Percentiles rank a stretch among this genome's conserved stretches.
Conservation (phyloP, 1,284 basidiomycete species). For the Gastroboletus turbinatus region DNA sequence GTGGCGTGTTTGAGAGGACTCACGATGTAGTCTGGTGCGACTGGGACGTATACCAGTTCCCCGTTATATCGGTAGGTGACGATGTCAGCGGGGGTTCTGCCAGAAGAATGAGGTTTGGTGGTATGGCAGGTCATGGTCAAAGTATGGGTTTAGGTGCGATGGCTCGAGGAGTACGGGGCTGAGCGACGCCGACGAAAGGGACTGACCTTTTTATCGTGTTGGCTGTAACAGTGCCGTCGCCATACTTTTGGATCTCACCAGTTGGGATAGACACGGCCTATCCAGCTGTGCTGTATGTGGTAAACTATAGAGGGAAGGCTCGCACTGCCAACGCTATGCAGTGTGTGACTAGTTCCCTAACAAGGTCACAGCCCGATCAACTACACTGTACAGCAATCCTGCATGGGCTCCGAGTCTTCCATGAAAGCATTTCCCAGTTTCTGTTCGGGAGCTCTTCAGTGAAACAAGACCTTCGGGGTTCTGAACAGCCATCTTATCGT, state of each 20-base stretch:
- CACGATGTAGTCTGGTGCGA: slow-evolving; percentile 48
- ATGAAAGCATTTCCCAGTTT: background rate
- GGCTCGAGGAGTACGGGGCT: background rate
- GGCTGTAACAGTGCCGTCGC: background rate
- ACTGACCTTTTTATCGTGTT: background rate
- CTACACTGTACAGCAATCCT: too few relatives aligned
- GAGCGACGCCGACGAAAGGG: background rate
- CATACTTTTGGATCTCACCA: too few relatives aligned
- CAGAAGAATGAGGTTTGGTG: background rate
- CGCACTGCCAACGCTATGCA: background rate
- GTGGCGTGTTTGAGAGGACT: slow-evolving; percentile 1
- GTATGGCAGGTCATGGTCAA: slow-evolving; percentile 6
- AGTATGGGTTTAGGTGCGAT: too few relatives aligned
- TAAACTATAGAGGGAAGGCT: too few relatives aligned
- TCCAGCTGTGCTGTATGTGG: background rate
- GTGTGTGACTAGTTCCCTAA: too few relatives aligned
- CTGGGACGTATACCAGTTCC: slow-evolving; percentile 54
- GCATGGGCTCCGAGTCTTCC: too few relatives aligned
- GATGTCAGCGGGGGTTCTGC: slow-evolving; percentile 35
- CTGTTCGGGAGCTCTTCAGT: background rate
- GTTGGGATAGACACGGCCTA: too few relatives aligned
- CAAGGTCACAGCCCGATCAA: too few relatives aligned
- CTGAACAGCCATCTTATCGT: background rate
- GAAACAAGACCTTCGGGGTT: background rate
- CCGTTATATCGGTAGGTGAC: slow-evolving; percentile 51